These are phyloP conservation scores for Colletotrichum higginsianum DNA, from an alignment of 2,329 filamentous ascomycete species.

Conservation along the genomic window DNA sequence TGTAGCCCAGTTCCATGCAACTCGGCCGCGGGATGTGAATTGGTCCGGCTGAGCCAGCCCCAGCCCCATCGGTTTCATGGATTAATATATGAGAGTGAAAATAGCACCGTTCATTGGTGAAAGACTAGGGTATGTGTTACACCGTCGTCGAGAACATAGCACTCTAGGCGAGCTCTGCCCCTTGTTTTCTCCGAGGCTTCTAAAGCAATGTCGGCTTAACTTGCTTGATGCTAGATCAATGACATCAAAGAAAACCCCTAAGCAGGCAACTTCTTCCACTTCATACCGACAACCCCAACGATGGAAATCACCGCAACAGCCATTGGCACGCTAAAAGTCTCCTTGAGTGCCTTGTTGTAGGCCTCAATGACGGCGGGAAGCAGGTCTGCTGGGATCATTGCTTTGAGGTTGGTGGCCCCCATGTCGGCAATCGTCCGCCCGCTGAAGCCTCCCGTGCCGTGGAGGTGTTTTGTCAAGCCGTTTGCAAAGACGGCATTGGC, in stretches of 20 bases:
- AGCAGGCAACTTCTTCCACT: constrained; percentile 33
- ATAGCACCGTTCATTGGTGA: too few relatives aligned
- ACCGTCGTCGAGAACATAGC: too few relatives aligned
- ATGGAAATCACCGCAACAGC: constrained; percentile 51
- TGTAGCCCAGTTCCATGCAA: too few relatives aligned
- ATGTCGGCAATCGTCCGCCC: constrained; percentile 54
- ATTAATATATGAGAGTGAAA: too few relatives aligned
- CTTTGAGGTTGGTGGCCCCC: constrained; percentile 70
- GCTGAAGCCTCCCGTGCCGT: constrained; percentile 42
- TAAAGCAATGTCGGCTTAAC: too few relatives aligned
- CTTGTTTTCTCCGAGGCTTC: too few relatives aligned
- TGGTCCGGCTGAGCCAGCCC: too few relatives aligned
- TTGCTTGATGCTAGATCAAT: too few relatives aligned
- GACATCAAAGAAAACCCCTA: not conserved
- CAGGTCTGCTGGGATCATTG: constrained; percentile 61
- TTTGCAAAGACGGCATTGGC: constrained; percentile 39
- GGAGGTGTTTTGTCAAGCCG: constrained; percentile 48
- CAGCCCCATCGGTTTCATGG: too few relatives aligned
- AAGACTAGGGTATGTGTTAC: too few relatives aligned
- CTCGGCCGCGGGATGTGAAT: too few relatives aligned
- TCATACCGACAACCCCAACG: constrained; percentile 33
- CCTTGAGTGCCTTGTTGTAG: constrained; percentile 76
- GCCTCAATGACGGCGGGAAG: constrained; percentile 69
- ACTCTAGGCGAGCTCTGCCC: too few relatives aligned
- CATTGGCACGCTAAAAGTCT: constrained; percentile 70